Evolutionary conservation across 2,329 filamentous ascomycete species (phyloP).

Genomic region (Verticillium isaacii): DNA sequence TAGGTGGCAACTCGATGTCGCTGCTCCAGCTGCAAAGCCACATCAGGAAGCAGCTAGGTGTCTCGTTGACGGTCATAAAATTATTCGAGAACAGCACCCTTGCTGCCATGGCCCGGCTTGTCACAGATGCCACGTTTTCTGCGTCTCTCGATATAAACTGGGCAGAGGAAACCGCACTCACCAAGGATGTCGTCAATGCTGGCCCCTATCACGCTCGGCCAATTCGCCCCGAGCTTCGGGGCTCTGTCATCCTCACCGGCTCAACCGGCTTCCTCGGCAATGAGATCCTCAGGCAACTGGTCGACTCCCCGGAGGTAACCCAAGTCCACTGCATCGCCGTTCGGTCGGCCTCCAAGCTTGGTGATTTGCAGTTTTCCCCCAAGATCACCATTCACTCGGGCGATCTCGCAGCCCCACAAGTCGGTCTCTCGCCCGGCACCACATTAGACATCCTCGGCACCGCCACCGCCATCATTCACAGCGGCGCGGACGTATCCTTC

Average conservation of each 20-base stretch:
- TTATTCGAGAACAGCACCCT: constrained; percentile 30
- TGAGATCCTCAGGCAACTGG: constrained; percentile 30
- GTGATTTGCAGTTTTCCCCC: constrained; percentile 11
- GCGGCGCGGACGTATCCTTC: constrained; percentile 30
- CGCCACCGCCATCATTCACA: constrained; percentile 46
- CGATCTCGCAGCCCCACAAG: constrained; percentile 24
- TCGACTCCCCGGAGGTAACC: constrained; percentile 20
- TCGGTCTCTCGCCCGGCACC: constrained; percentile 27
- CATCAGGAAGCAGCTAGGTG: constrained; percentile 19
- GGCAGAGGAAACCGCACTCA: constrained; percentile 4
- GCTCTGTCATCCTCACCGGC: constrained; percentile 26
- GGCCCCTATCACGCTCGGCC: neutral
- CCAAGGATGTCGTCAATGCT: constrained; percentile 13
- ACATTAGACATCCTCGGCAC: neutral
- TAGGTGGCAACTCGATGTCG: constrained; percentile 34
- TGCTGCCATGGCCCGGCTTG: constrained; percentile 28
- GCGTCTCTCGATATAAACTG: constrained; percentile 15
- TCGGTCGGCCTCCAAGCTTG: constrained; percentile 4
- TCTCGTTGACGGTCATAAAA: no score
- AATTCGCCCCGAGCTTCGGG: neutral
- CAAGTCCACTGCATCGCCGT: constrained; percentile 40
- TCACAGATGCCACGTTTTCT: constrained; percentile 9
- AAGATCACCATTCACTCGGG: constrained; percentile 17
- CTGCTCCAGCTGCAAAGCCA: neutral
- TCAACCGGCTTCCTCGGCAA: constrained; percentile 34